Evolutionary conservation across 2,329 filamentous ascomycete genomes (phyloP), one percentile per base, ranked within the genome.

Genomic region (Sclerotinia sclerotiorum): DNA sequence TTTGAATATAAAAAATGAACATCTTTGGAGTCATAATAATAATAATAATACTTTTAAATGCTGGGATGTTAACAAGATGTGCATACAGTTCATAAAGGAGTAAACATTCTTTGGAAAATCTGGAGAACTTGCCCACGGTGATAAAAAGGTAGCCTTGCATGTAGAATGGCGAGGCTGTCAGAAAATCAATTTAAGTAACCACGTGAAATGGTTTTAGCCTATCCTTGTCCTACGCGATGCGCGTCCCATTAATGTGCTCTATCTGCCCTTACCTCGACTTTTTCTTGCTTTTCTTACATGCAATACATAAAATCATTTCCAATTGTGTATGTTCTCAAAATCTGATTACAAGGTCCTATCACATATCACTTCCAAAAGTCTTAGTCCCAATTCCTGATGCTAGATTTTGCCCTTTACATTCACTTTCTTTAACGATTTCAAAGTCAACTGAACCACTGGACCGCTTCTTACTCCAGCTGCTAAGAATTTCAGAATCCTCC

Each of bases 161-260:
- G 39, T 42, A 17, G 15, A 42, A 42, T 17, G 3, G 55, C 55
- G 21, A 67, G 65, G 65, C 65, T 67, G 35, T 35, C 6, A 19
- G 0, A 61, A 67, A 58, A 58, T 44, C 63, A 66, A 57, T 66
- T 17, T 39, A 58, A 66, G 35, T 29, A 58, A n/a, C 27, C 63
- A 66, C 49, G 49, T 46, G 51, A 57, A 19, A 46, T 48, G 46
- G 32, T 29, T 48, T 49, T 58, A 21, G 19, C 15, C 11, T 61
- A 57, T 60, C 60, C 66, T 70, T 57, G 66, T 69, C 54, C 48
- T n/a, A 67, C 69, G 68, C 68, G 69, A 61, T 68, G n/a, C 54
- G 51, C 44, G 27, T 54, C 46, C 39, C 39, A 15, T 44, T 5
- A 49, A 65, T 49, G 39, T 15, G 19, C 35, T 32, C 29, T n/a